phyloP scores from a whole-genome alignment of 345 rosid species.

The Psidium friedrichsthalianum region DNA sequence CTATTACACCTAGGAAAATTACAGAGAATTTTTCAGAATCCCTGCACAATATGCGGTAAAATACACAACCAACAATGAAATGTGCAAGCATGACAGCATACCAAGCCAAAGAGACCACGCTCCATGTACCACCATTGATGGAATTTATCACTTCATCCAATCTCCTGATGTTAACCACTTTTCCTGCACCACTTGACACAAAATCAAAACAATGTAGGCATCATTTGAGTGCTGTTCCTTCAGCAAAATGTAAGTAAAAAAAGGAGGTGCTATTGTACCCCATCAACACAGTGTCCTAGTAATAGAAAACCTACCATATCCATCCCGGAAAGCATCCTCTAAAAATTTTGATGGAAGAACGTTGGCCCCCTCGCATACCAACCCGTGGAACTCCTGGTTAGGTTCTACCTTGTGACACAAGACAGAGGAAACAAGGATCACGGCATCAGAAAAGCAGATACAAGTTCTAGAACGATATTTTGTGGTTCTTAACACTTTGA shows the following conservation, averaged over 20 bases:
- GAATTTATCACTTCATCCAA: constrained; percentile 83
- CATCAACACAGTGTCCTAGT: not conserved
- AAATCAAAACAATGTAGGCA: constrained; percentile 31
- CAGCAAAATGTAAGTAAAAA: not conserved
- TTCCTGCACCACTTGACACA: constrained; percentile 87
- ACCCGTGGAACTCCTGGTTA: constrained; percentile 84
- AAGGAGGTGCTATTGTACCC: not conserved
- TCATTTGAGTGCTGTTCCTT: constrained; percentile 8
- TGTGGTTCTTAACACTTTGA: not conserved
- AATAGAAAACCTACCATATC: constrained; percentile 45
- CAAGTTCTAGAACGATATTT: not conserved
- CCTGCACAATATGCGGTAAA: not conserved
- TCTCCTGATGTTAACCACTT: constrained; percentile 74
- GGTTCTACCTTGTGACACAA: constrained; percentile 89
- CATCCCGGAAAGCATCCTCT: constrained; percentile 63
- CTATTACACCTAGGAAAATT: not conserved
- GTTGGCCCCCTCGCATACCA: constrained; percentile 93
- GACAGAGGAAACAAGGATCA: constrained; percentile 16
- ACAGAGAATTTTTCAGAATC: not conserved
- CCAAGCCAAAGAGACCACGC: constrained; percentile 91
- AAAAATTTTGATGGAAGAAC: constrained; percentile 84
- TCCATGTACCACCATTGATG: constrained; percentile 95
- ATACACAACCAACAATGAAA: not conserved
- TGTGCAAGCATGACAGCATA: constrained; percentile 14
- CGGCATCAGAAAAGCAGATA: not conserved